phyloP scores from a whole-genome alignment of 441 rosid genomes.

The Raphanus hybrid region DNA sequence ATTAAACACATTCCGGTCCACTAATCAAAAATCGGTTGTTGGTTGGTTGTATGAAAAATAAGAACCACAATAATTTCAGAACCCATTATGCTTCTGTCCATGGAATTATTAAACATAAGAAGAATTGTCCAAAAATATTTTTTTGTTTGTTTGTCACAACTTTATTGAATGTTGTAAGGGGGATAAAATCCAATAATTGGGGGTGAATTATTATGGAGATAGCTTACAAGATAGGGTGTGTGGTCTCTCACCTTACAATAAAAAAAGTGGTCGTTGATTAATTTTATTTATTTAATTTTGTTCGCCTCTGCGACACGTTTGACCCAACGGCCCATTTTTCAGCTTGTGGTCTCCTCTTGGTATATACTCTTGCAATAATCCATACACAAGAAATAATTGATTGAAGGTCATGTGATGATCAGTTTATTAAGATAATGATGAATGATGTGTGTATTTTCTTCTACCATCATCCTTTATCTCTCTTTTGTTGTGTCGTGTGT shows the following conservation, averaged over 20 bases:
- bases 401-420: neutral
- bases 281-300: neutral
- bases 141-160: neutral
- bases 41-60: neutral
- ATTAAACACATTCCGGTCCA: too few species aligned
- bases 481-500: neutral
- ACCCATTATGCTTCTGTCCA: neutral
- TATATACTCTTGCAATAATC: constrained; percentile 13
- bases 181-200: constrained; percentile 33
- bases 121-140: neutral
- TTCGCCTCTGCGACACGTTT: constrained; percentile 40
- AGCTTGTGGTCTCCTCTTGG: constrained; percentile 29
- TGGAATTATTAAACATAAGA: neutral
- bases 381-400: neutral
- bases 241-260: constrained; percentile 17
- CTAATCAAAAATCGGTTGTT: too few species aligned
- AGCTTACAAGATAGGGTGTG: constrained; percentile 36
- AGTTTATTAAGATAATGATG: constrained; percentile 2
- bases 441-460: too few species aligned
- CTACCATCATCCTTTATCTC: constrained; percentile 27
- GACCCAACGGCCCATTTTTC: constrained; percentile 36
- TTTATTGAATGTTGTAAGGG: neutral
- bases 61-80: constrained; percentile 1
- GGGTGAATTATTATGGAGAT: constrained; percentile 30
- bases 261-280: constrained; percentile 37